Conservation (phyloP, 75 land plant species). For the Adiantum capillusveneris region DNA sequence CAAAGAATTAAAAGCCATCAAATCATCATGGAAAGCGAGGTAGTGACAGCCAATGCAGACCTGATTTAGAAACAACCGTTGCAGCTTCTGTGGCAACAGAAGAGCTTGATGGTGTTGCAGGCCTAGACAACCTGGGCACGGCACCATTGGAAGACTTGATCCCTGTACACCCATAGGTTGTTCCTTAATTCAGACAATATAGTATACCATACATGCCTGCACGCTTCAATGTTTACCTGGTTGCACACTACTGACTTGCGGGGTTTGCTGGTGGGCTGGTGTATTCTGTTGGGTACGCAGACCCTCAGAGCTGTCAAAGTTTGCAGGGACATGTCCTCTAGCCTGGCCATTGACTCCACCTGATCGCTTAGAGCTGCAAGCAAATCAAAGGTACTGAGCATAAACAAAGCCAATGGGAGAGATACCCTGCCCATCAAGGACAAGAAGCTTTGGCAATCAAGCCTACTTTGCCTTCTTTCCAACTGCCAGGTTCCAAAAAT, state of each 20-base stretch:
- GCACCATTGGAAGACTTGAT: background rate
- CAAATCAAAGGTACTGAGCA: background rate
- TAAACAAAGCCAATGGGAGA: background rate
- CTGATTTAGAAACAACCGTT: background rate
- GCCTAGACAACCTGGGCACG: background rate
- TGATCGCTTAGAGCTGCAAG: slow-evolving; percentile 2
- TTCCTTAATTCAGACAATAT: background rate
- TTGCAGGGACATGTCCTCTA: too few relatives aligned
- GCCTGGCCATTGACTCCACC: background rate
- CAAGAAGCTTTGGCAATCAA: background rate
- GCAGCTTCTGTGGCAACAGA: background rate
- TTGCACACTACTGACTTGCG: background rate
- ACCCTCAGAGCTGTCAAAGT: background rate
- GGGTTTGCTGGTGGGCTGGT: background rate
- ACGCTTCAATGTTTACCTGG: background rate
- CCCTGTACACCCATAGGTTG: background rate
- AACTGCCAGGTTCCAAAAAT: background rate
- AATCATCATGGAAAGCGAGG: too few relatives aligned
- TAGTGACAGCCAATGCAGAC: background rate
- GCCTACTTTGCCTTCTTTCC: background rate
- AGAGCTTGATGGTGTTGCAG: background rate
- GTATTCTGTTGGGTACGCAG: background rate
- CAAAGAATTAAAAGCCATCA: background rate
- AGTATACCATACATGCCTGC: background rate
- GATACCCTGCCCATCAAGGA: background rate